Base-by-base conservation (phyloP, 2,329 filamentous ascomycete genomes). In the Zarea fungicola region DNA sequence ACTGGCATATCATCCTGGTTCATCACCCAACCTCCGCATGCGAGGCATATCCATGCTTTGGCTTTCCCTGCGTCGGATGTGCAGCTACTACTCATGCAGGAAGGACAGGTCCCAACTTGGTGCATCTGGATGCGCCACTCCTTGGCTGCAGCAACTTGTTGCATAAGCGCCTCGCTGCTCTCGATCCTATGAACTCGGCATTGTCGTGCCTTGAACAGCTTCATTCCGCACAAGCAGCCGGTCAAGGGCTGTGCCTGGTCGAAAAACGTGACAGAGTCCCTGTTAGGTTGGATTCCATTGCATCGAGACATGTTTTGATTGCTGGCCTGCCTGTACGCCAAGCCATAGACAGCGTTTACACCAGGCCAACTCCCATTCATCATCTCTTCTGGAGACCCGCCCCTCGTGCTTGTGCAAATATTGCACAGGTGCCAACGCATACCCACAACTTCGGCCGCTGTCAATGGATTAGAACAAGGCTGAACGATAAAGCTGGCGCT, bases 381-480 rank as follows among this genome's bases (percentile, higher is more conserved):
- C 21, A 53, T 19, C 7, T 43, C 51, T 2, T 35, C n/a, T 1
- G 32, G 31, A 3, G n/a, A n/a, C n/a, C 47, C 45, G 4, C 28
- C 8, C 18, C 55, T 49, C 5, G 56, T 41, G 5, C 22, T 18
- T 10, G 60, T 43, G 54, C 70, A 72, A 0, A 23, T 22, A 10
- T 37, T 25, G 54, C 70, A 73, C 5, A 67, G 58, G 55, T 67
- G 70, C 34, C 60, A 60, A 4, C 70, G 62, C 57, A 71, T 61
- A 26, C 28, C 40, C n/a, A 62, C 25, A n/a, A 68, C 48, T 26
- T 66, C 61, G 5, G 18, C 23, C 9, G 16, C 25, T 1, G 49
- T 52, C 31, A 64, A 32, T 32, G 52, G 34, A n/a, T 42, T 48
- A 6, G n/a, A 25, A 1, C 49, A 7, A 6, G 37, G 49, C 1